Base-by-base conservation (phyloP, 768 basidiomycete species). In the Ramaria rubella region DNA sequence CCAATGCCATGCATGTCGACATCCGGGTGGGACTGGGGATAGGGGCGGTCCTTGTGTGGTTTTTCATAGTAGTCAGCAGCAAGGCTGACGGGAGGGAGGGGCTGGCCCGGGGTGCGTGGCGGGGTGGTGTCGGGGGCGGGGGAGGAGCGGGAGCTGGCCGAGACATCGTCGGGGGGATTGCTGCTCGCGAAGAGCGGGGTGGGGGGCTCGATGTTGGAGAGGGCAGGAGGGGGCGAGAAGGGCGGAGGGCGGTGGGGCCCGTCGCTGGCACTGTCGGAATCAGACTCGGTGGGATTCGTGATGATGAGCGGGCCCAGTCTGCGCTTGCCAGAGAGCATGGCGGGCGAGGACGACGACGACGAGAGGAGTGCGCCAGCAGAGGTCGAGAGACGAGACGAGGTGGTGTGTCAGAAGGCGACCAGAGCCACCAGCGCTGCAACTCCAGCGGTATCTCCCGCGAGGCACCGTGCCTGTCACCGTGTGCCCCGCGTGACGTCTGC, bases 331-430 rank as follows among this genome's bases (percentile, higher is more conserved):
- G 36, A 19, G 23, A 46, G 44, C 23, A 29, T 45, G 54, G 6
- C 23, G 3, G 79, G 76, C 1, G 59, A 62, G 38, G 68, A 70
- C 63, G 69, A 54, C 81, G 81, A 80, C 62, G 33, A 53, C 21
- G 21, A 81, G 29, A 66, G 70, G 19, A 78, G 74, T n/a, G 73
- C 78, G 9, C 69, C 71, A 65, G 79, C 74, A 1, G 81, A 81
- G 67, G 72, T 67, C 21, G 69, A 81, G 59, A 81, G 80, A 80
- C 73, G 71, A 1, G 69, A 72, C 27, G 55, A 81, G 55, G 36
- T 3, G n/a, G 14, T 12, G 36, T n/a, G 36, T 14, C 36, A n/a
- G 36, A n/a, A n/a, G n/a, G n/a, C n/a, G n/a, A n/a, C n/a, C n/a
- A n/a, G n/a, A n/a, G n/a, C n/a, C n/a, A n/a, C n/a, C n/a, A n/a